These are phyloP conservation scores for Termitomyces sp. DNA, from an alignment of 768 basidiomycete species.

Conservation along the genomic window DNA sequence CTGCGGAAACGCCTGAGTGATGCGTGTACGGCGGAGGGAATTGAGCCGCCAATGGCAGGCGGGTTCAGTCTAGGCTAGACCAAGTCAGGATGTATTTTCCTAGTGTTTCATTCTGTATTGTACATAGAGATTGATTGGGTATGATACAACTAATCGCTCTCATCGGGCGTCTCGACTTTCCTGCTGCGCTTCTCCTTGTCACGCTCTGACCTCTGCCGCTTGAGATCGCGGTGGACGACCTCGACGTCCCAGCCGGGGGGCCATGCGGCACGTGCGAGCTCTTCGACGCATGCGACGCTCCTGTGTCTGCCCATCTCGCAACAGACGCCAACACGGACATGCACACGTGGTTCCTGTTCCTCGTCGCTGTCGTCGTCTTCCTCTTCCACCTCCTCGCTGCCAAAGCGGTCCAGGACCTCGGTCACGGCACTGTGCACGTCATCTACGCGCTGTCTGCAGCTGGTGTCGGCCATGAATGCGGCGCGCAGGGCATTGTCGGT, in stretches of 20 bases:
- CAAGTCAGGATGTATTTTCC: too few species aligned
- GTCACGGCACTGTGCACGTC: not conserved
- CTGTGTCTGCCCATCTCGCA: constrained; percentile 9
- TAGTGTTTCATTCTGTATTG: too few species aligned
- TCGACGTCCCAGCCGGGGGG: not conserved
- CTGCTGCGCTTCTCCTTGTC: constrained; percentile 7
- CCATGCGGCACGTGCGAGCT: constrained; percentile 4
- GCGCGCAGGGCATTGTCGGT: not conserved
- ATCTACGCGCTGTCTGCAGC: not conserved
- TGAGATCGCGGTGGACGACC: constrained; percentile 5
- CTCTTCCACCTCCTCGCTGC: not conserved
- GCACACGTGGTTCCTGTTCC: not conserved
- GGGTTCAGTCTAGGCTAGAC: constrained; percentile 18
- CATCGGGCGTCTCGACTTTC: not conserved
- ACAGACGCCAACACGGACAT: constrained; percentile 1
- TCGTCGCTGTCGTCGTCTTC: not conserved
- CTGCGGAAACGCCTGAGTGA: constrained; percentile 43
- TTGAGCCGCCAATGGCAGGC: constrained; percentile 34
- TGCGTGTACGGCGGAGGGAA: constrained; percentile 38
- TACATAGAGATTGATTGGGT: not conserved
- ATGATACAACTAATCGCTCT: not conserved
- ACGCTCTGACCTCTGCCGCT: not conserved
- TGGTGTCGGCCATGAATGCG: not conserved
- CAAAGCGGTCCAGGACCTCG: not conserved
- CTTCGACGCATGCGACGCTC: constrained; percentile 10